Base-by-base conservation (phyloP, 2,329 filamentous ascomycete genomes). In the Colletotrichum agaves region DNA sequence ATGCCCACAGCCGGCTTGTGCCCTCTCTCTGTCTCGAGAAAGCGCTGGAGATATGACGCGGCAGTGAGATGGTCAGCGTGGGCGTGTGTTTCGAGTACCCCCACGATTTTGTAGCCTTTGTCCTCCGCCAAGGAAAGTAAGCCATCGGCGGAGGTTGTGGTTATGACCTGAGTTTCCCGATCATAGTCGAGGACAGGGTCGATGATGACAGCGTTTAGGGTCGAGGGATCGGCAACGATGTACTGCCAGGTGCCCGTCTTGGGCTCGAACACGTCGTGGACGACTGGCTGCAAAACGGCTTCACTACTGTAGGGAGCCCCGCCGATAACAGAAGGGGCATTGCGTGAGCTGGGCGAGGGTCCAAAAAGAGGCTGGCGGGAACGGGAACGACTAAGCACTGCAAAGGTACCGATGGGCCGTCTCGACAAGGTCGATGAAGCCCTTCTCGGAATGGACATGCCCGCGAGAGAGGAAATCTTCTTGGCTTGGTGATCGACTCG, bases 31-130 rank as follows among this genome's bases (percentile, higher is more conserved):
- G 77, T 67, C 0, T 74, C 70, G 0, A 89, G 78, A 2, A 72
- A 74, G 0, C 75, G 74, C 71, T 88, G 86, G 0, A 91, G 79
- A 72, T 90, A 91, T 4, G 81, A 80, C 0, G 88, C 81, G 0
- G 88, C 84, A 0, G 87, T 90, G 0, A 90, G 69, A 67, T 90
- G 87, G 62, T 90, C 86, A 3, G 87, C 87, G 68, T 90, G 86
- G 0, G 81, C 84, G 73, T 91, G 88, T 0, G 89, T 91, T 70
- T 91, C 89, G 3, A 91, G 80, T 17, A 91, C 86, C 44, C 75
- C 77, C 0, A 79, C 77, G 10, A 90, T 73, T 0, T 69, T 80
- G 72, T 88, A 89, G 1, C 77, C 77, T 1, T 84, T 74, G 1
- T 82, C 72, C 4, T 73, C 70, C 6, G 87, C 73, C 0, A 85